phyloP scores from a whole-genome alignment of 768 basidiomycete genomes.

The Trametes cinnabarina region DNA sequence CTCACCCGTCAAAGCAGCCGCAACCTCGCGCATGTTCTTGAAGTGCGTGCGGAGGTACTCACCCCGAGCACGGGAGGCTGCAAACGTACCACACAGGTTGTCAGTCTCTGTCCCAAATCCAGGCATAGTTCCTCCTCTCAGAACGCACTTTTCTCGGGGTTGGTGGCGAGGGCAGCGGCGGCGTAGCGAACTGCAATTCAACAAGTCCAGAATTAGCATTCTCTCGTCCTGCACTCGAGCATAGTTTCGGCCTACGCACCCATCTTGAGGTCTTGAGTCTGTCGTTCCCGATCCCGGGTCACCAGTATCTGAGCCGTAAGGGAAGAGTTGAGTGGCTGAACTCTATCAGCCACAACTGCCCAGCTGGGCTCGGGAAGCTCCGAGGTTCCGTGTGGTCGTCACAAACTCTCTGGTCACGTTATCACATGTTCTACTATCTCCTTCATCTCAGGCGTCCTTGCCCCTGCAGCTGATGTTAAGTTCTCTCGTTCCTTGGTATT shows the following conservation, averaged over 20 bases:
- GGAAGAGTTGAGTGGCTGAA: constrained; percentile 27
- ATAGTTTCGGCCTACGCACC: constrained; percentile 31
- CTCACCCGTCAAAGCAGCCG: constrained; percentile 84
- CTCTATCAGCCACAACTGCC: constrained; percentile 26
- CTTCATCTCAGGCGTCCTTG: no score
- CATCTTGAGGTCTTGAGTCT: constrained; percentile 40
- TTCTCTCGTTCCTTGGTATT: no score
- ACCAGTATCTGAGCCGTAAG: constrained; percentile 20
- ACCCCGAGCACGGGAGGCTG: constrained; percentile 89
- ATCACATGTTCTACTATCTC: background rate
- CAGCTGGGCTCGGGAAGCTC: constrained; percentile 23
- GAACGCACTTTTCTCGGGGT: constrained; percentile 90
- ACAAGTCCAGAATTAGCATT: constrained; percentile 16
- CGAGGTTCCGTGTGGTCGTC: background rate
- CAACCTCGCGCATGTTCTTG: constrained; percentile 99
- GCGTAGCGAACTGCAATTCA: constrained; percentile 82
- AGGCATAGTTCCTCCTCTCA: background rate
- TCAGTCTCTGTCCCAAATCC: constrained; percentile 1
- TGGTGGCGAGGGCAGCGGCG: constrained; percentile 78
- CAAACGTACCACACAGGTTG: constrained; percentile 14
- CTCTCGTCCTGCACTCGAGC: background rate
- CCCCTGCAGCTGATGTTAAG: background rate
- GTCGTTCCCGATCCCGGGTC: constrained; percentile 25
- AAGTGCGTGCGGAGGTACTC: constrained; percentile 99
- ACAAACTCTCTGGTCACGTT: background rate